Evolutionary conservation across 2,329 filamentous ascomycete species (phyloP).

Genomic region (Monilinia fructicola): DNA sequence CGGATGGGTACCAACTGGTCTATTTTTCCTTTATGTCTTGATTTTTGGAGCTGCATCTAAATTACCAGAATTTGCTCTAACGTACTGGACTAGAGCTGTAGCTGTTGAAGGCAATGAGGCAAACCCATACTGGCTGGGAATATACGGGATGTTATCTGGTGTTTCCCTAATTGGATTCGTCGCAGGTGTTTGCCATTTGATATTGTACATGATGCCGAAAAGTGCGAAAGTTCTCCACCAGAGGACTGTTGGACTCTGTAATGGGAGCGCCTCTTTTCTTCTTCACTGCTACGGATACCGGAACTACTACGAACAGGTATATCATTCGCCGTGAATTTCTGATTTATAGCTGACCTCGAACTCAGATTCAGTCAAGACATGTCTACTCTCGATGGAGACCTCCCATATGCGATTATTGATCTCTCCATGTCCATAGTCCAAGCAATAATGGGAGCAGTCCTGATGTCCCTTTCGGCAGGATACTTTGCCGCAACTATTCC

Average conservation of each 20-base stretch:
- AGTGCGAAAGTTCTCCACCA: constrained; percentile 52
- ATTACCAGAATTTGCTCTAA: constrained; percentile 30
- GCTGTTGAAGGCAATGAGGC: constrained; percentile 15
- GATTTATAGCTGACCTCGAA: background rate
- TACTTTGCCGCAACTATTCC: constrained; percentile 46
- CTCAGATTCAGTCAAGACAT: constrained; percentile 34
- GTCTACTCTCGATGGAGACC: constrained; percentile 33
- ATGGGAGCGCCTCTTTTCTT: constrained; percentile 43
- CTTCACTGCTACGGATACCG: constrained; percentile 32
- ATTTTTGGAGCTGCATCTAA: constrained; percentile 27
- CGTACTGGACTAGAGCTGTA: constrained; percentile 24
- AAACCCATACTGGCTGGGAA: constrained; percentile 19
- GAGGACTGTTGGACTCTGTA: constrained; percentile 49
- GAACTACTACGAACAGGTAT: constrained; percentile 31
- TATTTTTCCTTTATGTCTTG: constrained; percentile 22
- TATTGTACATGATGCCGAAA: constrained; percentile 53
- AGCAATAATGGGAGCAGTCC: constrained; percentile 45
- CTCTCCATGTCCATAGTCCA: constrained; percentile 36
- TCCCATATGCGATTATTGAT: constrained; percentile 31
- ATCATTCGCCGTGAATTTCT: background rate
- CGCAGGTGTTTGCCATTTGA: constrained; percentile 40
- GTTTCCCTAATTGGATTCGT: constrained; percentile 17
- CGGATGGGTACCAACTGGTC: constrained; percentile 26
- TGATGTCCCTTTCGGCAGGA: constrained; percentile 39
- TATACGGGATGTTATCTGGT: constrained; percentile 17